Percentiles rank a stretch among this genome's conserved stretches.
phyloP scores from a whole-genome alignment of 805 yeast species.

The Candida ponderosae region DNA sequence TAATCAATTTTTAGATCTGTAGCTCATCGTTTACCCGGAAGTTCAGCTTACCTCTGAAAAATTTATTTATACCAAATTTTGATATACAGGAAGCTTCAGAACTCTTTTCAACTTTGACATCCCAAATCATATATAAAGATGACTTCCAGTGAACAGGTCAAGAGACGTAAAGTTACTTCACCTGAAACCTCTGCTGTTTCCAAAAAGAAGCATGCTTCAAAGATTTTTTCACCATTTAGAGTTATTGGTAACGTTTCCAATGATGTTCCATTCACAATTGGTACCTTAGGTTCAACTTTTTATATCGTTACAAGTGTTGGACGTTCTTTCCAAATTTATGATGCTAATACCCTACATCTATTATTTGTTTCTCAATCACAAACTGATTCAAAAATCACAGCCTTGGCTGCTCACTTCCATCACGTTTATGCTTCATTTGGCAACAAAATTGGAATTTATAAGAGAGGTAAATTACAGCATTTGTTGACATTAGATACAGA shows the following conservation, averaged over 20 bases:
- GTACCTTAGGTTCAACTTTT: constrained; percentile 82
- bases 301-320: constrained; percentile 90
- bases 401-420: constrained; percentile 75
- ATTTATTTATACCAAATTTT: too few species aligned
- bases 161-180: constrained; percentile 11
- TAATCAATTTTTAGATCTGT: too few species aligned
- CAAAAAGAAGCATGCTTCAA: constrained; percentile 29
- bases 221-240: constrained; percentile 79
- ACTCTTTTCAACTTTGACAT: background rate
- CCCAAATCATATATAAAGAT: background rate
- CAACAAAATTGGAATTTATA: constrained; percentile 65
- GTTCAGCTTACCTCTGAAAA: too few species aligned
- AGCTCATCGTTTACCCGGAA: too few species aligned
- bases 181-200: background rate
- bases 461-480: constrained; percentile 62
- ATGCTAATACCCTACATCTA: constrained; percentile 77
- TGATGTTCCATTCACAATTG: constrained; percentile 76
- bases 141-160: constrained; percentile 3
- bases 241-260: constrained; percentile 89
- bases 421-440: constrained; percentile 74
- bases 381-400: constrained; percentile 61
- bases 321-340: constrained; percentile 83
- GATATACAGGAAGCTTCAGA: too few species aligned
- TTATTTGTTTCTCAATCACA: constrained; percentile 80
- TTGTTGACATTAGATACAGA: constrained; percentile 26